Conservation (phyloP, 768 basidiomycete species). For the Tephrocybe sp. region DNA sequence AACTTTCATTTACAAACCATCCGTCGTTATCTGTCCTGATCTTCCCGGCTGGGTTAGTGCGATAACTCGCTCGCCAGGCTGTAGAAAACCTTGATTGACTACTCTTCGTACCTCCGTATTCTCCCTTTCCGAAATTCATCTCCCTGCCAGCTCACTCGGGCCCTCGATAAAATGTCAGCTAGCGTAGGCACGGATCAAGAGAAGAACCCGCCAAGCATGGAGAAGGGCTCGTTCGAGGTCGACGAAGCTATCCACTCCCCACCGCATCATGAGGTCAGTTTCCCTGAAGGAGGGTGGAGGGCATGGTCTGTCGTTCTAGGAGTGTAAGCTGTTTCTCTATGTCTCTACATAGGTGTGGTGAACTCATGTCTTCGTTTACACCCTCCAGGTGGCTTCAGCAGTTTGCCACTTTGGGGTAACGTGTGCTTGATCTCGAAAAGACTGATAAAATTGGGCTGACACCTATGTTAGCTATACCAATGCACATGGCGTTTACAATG, state of each 20-base stretch:
- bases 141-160: background rate
- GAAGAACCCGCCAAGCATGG: background rate
- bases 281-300: slow-evolving; percentile 23
- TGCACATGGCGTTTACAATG: slow-evolving; percentile 24
- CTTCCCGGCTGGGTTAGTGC: background rate
- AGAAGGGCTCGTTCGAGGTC: background rate
- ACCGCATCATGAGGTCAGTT: slow-evolving; percentile 2
- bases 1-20: background rate
- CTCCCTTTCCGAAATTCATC: background rate
- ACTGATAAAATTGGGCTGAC: background rate
- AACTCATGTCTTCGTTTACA: background rate
- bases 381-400: slow-evolving; percentile 22
- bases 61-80: too few species aligned
- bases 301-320: slow-evolving; percentile 26
- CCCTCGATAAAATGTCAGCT: background rate
- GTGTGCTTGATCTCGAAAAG: background rate
- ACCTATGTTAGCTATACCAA: slow-evolving; percentile 19
- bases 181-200: background rate
- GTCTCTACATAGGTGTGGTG: background rate
- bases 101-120: too few species aligned
- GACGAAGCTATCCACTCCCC: background rate
- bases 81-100: too few species aligned
- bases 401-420: slow-evolving; percentile 25
- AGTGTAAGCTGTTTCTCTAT: slow-evolving; percentile 19
- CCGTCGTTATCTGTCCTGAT: background rate